phyloP scores from a whole-genome alignment of 2,329 filamentous ascomycete genomes.

The Claviceps sp. region DNA sequence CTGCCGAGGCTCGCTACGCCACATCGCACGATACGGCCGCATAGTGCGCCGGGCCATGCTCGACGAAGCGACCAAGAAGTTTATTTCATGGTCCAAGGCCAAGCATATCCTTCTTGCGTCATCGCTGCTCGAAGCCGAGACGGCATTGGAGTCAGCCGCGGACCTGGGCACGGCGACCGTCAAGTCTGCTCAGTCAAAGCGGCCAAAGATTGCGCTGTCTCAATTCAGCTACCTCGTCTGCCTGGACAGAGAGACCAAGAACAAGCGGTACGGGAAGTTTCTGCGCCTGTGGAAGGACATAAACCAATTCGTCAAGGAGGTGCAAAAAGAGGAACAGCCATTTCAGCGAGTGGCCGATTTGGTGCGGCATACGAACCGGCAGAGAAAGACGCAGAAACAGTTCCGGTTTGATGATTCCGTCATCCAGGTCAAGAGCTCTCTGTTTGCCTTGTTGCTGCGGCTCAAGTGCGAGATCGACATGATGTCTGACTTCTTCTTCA shows the following conservation, averaged over 20 bases:
- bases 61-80: constrained; percentile 51
- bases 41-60: constrained; percentile 46
- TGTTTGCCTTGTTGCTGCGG: constrained; percentile 30
- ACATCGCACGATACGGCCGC: constrained; percentile 46
- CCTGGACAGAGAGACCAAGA: background rate
- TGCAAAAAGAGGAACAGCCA: constrained; percentile 33
- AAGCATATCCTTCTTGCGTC: constrained; percentile 5
- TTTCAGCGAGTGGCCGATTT: constrained; percentile 32
- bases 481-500: constrained; percentile 25
- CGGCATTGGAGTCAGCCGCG: constrained; percentile 1
- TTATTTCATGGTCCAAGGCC: constrained; percentile 40
- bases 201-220: background rate
- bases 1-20: constrained; percentile 45
- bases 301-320: constrained; percentile 10
- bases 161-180: background rate
- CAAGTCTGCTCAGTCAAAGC: background rate
- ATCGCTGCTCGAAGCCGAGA: constrained; percentile 5
- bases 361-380: constrained; percentile 25
- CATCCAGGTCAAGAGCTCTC: constrained; percentile 21
- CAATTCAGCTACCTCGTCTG: background rate
- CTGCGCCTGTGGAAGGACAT: constrained; percentile 7
- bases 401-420: constrained; percentile 23
- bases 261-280: background rate
- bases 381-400: constrained; percentile 8
- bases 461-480: constrained; percentile 36